These are phyloP conservation scores for Clitopilus passeckerianus DNA, from an alignment of 768 basidiomycete genomes.

Conservation along the genomic window DNA sequence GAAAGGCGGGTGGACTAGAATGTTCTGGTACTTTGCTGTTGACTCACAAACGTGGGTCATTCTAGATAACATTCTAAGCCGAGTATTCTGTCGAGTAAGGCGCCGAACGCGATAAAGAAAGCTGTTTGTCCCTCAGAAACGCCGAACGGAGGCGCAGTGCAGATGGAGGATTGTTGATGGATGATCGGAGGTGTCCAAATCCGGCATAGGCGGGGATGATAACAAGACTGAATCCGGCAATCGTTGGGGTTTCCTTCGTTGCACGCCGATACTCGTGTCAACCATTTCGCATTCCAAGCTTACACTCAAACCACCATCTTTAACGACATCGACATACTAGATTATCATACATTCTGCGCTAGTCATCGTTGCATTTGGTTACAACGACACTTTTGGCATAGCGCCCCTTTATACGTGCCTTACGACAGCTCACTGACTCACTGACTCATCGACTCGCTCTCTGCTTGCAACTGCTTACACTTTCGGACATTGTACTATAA, in stretches of 20 bases:
- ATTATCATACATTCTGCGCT: neutral
- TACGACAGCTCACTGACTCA: neutral
- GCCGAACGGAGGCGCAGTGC: neutral
- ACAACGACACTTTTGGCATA: neutral
- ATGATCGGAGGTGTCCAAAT: neutral
- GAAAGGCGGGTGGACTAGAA: neutral
- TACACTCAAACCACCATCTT: neutral
- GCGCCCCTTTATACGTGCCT: neutral
- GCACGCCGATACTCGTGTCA: neutral
- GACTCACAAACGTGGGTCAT: neutral
- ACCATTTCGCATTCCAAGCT: neutral
- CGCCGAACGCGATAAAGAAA: neutral
- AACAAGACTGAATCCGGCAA: neutral
- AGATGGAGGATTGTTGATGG: neutral
- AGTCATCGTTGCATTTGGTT: neutral
- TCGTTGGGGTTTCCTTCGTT: neutral
- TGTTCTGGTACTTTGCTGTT: neutral
- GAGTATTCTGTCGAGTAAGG: neutral
- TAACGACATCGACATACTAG: neutral
- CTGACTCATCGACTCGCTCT: neutral
- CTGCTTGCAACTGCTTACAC: neutral
- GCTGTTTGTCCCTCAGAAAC: neutral
- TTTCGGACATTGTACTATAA: neutral
- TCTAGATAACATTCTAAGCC: neutral
- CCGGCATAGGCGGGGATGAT: neutral